These are phyloP conservation scores for Ophiostoma ulmi DNA, from an alignment of 2,329 filamentous ascomycete species.

Conservation along the genomic window DNA sequence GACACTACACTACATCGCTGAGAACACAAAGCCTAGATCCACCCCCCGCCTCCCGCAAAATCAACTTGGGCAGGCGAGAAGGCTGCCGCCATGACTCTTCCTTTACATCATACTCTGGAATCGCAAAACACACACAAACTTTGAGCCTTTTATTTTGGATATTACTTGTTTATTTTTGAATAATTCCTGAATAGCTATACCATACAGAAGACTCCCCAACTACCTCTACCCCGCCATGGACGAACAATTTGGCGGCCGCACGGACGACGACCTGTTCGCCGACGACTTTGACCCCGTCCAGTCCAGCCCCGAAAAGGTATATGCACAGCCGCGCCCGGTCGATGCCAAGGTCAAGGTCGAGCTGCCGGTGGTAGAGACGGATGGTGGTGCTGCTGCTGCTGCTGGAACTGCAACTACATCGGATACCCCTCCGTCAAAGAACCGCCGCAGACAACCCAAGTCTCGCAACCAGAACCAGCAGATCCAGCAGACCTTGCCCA, in stretches of 20 bases:
- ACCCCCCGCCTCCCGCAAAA: slow-evolving; percentile 17
- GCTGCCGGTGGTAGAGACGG: background rate
- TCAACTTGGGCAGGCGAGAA: background rate
- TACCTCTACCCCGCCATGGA: slow-evolving; percentile 43
- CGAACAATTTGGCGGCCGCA: slow-evolving; percentile 56
- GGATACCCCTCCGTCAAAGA: background rate
- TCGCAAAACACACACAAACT: background rate
- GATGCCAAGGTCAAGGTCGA: background rate
- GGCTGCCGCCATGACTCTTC: background rate
- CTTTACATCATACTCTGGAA: background rate
- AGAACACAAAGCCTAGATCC: background rate
- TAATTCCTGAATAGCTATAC: background rate
- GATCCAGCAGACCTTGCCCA: background rate
- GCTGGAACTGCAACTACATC: background rate
- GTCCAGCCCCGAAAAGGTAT: slow-evolving; percentile 23
- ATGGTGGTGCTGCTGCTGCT: background rate
- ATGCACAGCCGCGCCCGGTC: background rate
- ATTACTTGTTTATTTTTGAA: background rate
- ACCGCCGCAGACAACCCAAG: slow-evolving; percentile 11
- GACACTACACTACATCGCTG: background rate
- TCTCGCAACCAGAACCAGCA: slow-evolving; percentile 4
- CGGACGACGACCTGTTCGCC: slow-evolving; percentile 58
- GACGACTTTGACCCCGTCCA: slow-evolving; percentile 56
- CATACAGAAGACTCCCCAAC: background rate
- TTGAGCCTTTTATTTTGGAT: no score